Percentiles rank a stretch among this genome's conserved stretches.
These are phyloP conservation scores for Xylaria sp. DNA, from an alignment of 2,329 filamentous ascomycete genomes.

Conservation along the genomic window DNA sequence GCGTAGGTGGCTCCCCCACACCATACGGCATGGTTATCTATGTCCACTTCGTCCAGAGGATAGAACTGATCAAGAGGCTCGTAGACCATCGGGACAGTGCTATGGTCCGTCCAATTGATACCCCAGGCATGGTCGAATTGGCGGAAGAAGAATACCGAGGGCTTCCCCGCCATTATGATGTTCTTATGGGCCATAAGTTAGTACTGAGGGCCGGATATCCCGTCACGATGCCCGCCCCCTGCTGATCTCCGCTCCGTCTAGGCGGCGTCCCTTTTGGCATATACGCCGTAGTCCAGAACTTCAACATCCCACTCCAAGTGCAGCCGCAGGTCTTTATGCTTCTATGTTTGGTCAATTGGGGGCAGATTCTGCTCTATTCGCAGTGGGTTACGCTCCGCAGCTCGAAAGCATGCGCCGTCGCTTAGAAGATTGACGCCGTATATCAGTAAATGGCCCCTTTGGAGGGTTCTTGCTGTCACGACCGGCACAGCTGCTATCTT, in stretches of 20 bases:
- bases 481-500: conserved; percentile 50
- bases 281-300: conserved; percentile 48
- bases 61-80: conserved; percentile 6
- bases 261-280: conserved; percentile 49
- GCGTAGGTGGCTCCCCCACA: conserved; percentile 41
- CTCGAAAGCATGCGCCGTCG: too few relatives aligned
- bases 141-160: conserved; percentile 64
- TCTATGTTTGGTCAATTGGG: conserved; percentile 47
- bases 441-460: conserved; percentile 51
- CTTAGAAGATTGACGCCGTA: neutral
- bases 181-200: conserved; percentile 66
- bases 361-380: conserved; percentile 46
- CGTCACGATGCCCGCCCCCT: neutral
- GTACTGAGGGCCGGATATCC: conserved; percentile 13
- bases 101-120: conserved; percentile 50
- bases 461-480: conserved; percentile 52
- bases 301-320: conserved; percentile 51
- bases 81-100: conserved; percentile 42
- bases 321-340: conserved; percentile 50
- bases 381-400: conserved; percentile 29
- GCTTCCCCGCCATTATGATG: conserved; percentile 65
- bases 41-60: neutral
- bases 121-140: conserved; percentile 65
- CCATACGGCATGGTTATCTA: conserved; percentile 9
- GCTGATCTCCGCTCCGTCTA: conserved; percentile 19